phyloP scores from a whole-genome alignment of 1,139 yeast species.

The Saccharomycopsis phalli region DNA sequence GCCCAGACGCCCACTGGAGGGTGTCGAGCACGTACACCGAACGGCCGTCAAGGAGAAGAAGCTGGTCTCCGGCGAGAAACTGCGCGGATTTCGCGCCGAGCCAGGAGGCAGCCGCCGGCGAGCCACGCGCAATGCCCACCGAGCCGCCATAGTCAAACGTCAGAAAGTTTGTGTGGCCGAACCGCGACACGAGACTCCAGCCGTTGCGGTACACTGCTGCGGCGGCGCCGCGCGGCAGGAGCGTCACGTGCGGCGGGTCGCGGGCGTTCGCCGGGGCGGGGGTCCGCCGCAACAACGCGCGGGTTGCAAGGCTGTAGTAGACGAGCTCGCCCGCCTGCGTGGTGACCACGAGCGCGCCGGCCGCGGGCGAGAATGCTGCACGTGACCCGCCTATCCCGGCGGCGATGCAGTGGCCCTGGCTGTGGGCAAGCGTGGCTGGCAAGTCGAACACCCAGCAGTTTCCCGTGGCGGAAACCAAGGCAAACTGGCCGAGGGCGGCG shows the following conservation, averaged over 20 bases:
- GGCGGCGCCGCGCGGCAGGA: conserved; percentile 26
- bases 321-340: conserved; percentile 21
- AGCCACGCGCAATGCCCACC: conserved; percentile 14
- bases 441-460: conserved; percentile 19
- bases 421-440: conserved; percentile 17
- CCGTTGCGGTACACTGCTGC: conserved; percentile 26
- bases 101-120: no score
- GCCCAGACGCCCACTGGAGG: no score
- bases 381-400: no score
- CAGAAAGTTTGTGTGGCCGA: conserved; percentile 31
- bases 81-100: no score
- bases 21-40: no score
- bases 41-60: no score
- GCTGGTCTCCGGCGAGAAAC: no score
- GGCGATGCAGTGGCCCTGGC: no score
- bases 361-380: no score
- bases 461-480: conserved; percentile 14
- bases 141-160: conserved; percentile 29
- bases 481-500: conserved; percentile 6
- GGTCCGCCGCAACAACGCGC: conserved; percentile 22
- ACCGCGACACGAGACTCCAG: conserved; percentile 30
- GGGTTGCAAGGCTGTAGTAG: conserved; percentile 18
- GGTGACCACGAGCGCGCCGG: conserved; percentile 23
- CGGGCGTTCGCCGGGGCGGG: conserved; percentile 25
- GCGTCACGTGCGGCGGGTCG: conserved; percentile 20